These are phyloP conservation scores for Brassica cretica DNA, from an alignment of 345 rosid genomes.

Conservation along the genomic window DNA sequence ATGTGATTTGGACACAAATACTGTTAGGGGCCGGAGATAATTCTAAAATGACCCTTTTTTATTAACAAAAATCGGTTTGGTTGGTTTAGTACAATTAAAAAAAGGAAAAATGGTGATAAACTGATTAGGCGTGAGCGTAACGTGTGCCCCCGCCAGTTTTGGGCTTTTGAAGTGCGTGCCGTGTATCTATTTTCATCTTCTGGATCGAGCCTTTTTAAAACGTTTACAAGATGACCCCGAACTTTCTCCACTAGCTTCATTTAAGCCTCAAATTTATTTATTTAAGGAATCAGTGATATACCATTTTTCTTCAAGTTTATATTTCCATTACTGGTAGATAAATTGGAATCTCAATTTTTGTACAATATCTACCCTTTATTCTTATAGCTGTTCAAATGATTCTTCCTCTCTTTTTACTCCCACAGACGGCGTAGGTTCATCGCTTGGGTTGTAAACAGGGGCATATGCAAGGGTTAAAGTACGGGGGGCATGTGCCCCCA, in stretches of 20 bases:
- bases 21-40: too few species aligned
- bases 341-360: too few species aligned
- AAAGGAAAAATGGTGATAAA: neutral
- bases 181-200: constrained; percentile 18
- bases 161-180: constrained; percentile 36
- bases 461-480: too few species aligned
- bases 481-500: too few species aligned
- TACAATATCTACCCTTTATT: too few species aligned
- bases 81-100: neutral
- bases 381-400: too few species aligned
- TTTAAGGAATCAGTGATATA: neutral
- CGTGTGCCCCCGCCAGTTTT: constrained; percentile 31
- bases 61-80: neutral
- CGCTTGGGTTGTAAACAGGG: too few species aligned
- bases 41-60: too few species aligned
- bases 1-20: too few species aligned
- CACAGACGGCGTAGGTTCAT: too few species aligned
- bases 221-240: neutral
- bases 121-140: constrained; percentile 31
- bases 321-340: too few species aligned
- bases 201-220: neutral
- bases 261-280: neutral
- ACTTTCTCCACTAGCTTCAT: neutral
- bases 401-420: too few species aligned
- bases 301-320: neutral